A percentile compares a stretch with the other conserved stretches of the same genome.
Evolutionary conservation across 495 filamentous ascomycete species (phyloP).

Genomic region (Oidiodendron maius): DNA sequence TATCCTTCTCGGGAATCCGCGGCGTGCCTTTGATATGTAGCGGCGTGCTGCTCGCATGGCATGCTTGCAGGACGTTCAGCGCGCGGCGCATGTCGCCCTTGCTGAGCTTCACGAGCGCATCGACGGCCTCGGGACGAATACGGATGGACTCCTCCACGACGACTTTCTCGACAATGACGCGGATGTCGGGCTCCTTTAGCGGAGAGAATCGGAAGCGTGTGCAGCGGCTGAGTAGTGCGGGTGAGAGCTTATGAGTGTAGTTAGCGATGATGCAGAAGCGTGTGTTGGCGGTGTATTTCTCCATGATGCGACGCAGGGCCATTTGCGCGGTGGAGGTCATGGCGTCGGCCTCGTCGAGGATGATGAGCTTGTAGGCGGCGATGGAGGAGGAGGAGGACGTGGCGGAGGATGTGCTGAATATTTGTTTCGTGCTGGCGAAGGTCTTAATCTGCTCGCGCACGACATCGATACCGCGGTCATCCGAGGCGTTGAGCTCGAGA

Average conservation of each 20-base stretch:
- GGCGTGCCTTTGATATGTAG: slow-evolving; percentile 59
- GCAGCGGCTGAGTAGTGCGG: slow-evolving; percentile 86
- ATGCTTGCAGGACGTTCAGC: slow-evolving; percentile 93
- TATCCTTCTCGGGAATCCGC: slow-evolving; percentile 49
- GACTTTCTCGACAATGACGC: slow-evolving; percentile 78
- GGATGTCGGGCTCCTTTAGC: slow-evolving; percentile 80
- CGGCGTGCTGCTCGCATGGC: slow-evolving; percentile 85
- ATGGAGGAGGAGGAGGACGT: slow-evolving; percentile 50
- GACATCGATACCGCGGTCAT: slow-evolving; percentile 97
- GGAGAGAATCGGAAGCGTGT: slow-evolving; percentile 95
- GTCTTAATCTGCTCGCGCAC: slow-evolving; percentile 99
- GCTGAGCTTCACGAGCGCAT: slow-evolving; percentile 77
- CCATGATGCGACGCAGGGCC: slow-evolving; percentile 96
- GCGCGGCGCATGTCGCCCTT: slow-evolving; percentile 96
- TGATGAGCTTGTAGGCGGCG: slow-evolving; percentile 79
- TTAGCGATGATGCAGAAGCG: slow-evolving; percentile 99
- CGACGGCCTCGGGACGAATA: slow-evolving; percentile 70
- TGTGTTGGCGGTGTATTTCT: slow-evolving; percentile 97
- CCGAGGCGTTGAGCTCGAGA: slow-evolving; percentile 91
- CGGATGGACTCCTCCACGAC: slow-evolving; percentile 82
- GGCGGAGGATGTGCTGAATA: slow-evolving; percentile 47
- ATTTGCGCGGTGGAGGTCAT: slow-evolving; percentile 98
- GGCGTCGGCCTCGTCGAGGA: slow-evolving; percentile 95
- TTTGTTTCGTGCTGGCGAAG: slow-evolving; percentile 75
- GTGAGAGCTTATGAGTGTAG: slow-evolving; percentile 98